Evolutionary conservation across 176 grass and related monocot species (phyloP).

Genomic region (Cocos nucifera): DNA sequence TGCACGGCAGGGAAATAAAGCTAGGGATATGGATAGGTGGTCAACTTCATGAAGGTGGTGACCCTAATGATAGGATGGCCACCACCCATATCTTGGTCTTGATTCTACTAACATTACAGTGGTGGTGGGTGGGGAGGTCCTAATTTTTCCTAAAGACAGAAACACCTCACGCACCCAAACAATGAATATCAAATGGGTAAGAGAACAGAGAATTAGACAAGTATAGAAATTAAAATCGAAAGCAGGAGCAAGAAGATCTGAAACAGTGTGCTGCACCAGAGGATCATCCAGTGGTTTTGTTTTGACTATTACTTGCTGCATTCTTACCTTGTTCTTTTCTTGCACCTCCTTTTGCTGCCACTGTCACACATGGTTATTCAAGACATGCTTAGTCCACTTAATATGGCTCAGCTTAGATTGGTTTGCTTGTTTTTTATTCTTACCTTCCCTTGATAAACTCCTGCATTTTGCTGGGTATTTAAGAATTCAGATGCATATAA

Average conservation of each 20-base stretch:
- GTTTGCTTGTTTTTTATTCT: background rate
- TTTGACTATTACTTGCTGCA: slow-evolving; percentile 24
- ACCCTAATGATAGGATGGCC: background rate
- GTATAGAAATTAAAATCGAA: slow-evolving; percentile 27
- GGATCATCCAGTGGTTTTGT: slow-evolving; percentile 22
- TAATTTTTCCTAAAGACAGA: slow-evolving; percentile 27
- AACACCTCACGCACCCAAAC: slow-evolving; percentile 2
- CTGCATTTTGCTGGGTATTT: background rate
- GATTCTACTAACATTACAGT: slow-evolving; percentile 3
- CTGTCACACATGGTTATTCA: background rate
- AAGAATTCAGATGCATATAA: no score
- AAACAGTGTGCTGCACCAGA: slow-evolving; percentile 31
- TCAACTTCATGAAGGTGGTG: no score
- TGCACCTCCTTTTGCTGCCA: slow-evolving; percentile 27
- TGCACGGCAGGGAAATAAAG: no score
- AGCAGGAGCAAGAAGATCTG: slow-evolving; percentile 31
- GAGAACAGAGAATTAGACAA: slow-evolving; percentile 7
- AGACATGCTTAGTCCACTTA: slow-evolving; percentile 24
- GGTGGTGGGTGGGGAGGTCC: slow-evolving; percentile 29
- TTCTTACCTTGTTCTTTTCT: slow-evolving; percentile 30
- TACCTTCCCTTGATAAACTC: background rate
- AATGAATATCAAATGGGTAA: background rate
- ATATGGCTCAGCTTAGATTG: slow-evolving; percentile 30
- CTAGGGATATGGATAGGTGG: no score
- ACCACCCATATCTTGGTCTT: slow-evolving; percentile 30